phyloP scores from a whole-genome alignment of 2,329 filamentous ascomycete genomes.

The Stemphylium beticola region DNA sequence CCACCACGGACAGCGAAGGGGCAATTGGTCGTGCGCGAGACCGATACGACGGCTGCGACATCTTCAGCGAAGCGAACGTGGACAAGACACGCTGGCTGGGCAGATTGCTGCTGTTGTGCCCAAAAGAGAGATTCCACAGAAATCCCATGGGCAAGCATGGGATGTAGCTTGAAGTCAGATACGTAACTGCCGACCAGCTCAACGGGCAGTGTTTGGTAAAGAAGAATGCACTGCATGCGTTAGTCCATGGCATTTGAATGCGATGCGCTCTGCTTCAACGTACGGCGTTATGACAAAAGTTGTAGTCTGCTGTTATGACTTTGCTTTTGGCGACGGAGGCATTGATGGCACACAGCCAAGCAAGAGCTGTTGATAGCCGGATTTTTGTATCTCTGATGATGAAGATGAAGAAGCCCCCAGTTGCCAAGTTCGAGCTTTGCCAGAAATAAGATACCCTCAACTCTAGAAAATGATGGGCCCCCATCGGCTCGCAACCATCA shows the following conservation, averaged over 20 bases:
- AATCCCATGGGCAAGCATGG: background rate
- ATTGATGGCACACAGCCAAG: background rate
- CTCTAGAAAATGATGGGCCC: background rate
- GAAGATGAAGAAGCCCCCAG: background rate
- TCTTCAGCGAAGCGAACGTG: background rate
- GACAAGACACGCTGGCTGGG: background rate
- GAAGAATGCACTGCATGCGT: background rate
- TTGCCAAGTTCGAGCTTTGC: background rate
- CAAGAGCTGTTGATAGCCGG: background rate
- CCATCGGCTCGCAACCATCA: background rate
- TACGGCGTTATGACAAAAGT: background rate
- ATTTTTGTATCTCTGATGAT: background rate
- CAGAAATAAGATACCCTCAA: background rate
- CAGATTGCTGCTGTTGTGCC: background rate
- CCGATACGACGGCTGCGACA: background rate
- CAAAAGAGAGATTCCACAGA: background rate
- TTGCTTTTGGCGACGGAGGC: constrained; percentile 1
- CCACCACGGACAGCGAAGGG: constrained; percentile 32
- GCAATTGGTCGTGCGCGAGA: background rate
- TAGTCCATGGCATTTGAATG: background rate
- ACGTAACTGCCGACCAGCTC: background rate
- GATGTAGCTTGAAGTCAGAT: background rate
- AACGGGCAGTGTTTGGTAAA: background rate
- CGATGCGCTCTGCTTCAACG: background rate
- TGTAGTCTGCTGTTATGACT: constrained; percentile 1